Percentiles rank a stretch among this genome's conserved stretches.
phyloP scores from a whole-genome alignment of 306 rosid genomes.

The Boehmeria nivea region DNA sequence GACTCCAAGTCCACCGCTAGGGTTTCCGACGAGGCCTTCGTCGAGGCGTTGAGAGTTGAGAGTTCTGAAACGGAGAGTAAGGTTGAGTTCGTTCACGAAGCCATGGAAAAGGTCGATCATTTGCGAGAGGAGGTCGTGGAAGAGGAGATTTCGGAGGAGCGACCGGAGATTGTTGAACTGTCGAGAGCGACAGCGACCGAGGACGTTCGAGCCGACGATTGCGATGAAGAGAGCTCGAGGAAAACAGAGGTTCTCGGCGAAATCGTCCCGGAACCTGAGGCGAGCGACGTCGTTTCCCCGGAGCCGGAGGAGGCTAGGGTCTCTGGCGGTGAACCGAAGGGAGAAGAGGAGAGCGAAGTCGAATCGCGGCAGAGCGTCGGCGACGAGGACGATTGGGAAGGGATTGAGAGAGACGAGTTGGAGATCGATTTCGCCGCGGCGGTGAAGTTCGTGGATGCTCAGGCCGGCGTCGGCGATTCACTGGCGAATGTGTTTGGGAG shows the following conservation, averaged over 20 bases:
- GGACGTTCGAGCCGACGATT: slow-evolving; percentile 13
- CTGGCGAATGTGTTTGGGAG: slow-evolving; percentile 17
- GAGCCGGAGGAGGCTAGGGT: slow-evolving; percentile 19
- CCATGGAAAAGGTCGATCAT: slow-evolving; percentile 14
- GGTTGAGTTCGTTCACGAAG: slow-evolving; percentile 18
- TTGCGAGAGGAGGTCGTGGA: slow-evolving; percentile 16
- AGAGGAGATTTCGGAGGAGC: slow-evolving; percentile 4
- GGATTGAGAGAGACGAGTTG: slow-evolving; percentile 66
- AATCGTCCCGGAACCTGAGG: slow-evolving; percentile 6
- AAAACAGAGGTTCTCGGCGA: slow-evolving; percentile 6
- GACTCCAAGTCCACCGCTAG: not conserved
- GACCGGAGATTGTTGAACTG: slow-evolving; percentile 4
- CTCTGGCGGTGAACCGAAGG: slow-evolving; percentile 11
- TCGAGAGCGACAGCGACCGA: not conserved
- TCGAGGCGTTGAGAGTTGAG: slow-evolving; percentile 23
- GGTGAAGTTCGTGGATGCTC: slow-evolving; percentile 35
- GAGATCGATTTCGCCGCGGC: slow-evolving; percentile 51
- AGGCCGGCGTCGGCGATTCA: slow-evolving; percentile 6
- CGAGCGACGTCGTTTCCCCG: slow-evolving; percentile 16
- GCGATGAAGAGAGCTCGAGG: not conserved
- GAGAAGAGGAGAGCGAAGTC: slow-evolving; percentile 21
- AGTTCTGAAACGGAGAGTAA: slow-evolving; percentile 24
- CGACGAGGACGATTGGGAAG: slow-evolving; percentile 87
- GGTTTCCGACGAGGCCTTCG: slow-evolving; percentile 6
- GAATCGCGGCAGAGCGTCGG: slow-evolving; percentile 6